Percentiles rank a stretch among this genome's conserved stretches.
phyloP scores from a whole-genome alignment of 2,329 filamentous ascomycete species.

The Apiospora pterosperma region DNA sequence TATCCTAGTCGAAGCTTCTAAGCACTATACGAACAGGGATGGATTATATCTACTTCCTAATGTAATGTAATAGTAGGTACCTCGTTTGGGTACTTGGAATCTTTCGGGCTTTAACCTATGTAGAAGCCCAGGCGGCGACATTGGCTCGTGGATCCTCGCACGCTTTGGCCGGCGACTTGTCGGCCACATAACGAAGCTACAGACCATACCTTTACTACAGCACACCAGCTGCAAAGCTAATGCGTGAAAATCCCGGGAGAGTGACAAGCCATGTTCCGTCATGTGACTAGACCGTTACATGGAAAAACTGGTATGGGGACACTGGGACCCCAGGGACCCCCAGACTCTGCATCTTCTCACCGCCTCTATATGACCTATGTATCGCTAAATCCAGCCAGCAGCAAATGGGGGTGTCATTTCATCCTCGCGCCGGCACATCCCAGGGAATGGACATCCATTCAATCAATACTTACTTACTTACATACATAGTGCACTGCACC shows the following conservation, averaged over 20 bases:
- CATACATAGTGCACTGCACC: background rate
- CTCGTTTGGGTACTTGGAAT: background rate
- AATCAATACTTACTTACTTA: no score
- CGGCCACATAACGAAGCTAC: background rate
- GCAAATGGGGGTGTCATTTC: background rate
- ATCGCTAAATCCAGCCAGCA: background rate
- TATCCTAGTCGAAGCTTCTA: background rate
- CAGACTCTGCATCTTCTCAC: background rate
- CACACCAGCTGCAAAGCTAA: background rate
- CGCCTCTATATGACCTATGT: background rate
- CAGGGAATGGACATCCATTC: background rate
- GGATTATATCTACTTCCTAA: no score
- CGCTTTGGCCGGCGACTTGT: background rate
- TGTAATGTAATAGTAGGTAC: background rate
- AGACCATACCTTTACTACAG: background rate
- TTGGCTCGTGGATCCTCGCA: background rate
- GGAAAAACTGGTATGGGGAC: no score
- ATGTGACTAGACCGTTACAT: no score
- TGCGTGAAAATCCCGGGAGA: background rate
- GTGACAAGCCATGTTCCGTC: background rate
- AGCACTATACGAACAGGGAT: background rate
- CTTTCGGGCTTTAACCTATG: background rate
- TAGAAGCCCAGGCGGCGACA: background rate
- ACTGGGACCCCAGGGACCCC: background rate
- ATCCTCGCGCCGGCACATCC: background rate